Evolutionary conservation across 805 yeast species (phyloP), one percentile per base, ranked within the genome.

Genomic region (Saccharomycopsis sp.): DNA sequence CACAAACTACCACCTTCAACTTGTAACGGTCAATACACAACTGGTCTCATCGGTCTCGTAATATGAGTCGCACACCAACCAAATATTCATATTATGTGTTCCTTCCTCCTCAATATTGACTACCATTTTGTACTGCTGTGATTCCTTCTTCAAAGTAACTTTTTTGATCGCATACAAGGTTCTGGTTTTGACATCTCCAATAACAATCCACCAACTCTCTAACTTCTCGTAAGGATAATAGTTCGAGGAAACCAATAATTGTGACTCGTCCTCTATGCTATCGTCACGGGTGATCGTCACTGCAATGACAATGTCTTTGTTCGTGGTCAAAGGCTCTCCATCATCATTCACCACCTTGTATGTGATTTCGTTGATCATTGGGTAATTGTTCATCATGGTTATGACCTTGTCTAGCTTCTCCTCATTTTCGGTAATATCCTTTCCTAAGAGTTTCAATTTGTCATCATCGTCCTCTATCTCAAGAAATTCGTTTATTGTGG

Each of bases 11-110:
- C 12, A 29, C 5, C 12, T 7, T 29, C 37, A 29, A 29, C 37
- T 29, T 12, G 37, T 29, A 44, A 44, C 48, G 5, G 48, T 44
- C 21, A 44, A 44, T 47, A 12, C 23, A 5, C 57, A 51, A 7
- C 20, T 46, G 16, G 53, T 29, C 41, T 57, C 89, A 68, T 92
- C 99, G 1, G 91, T 95, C 67, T 91, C 98, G n/a, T 89, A 66
- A 65, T 91, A 92, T 0, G 96, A 85, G 66, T 91, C 97, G 71
- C 97, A 87, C 68, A 91, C 80, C 66, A 92, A 84, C 96, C 96
- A 91, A 1, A 90, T 73, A 0, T 84, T 80, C 24, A 91, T 70
- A 16, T 76, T 67, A 57, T 85, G 87, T 3, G 73, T 67, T 0
- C 97, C 97, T 2, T 79, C 68, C 2, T 71, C 75, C 0, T 89